Evolutionary conservation across 2,329 filamentous ascomycete species (phyloP).

Genomic region (Pestalotiopsis sp.): DNA sequence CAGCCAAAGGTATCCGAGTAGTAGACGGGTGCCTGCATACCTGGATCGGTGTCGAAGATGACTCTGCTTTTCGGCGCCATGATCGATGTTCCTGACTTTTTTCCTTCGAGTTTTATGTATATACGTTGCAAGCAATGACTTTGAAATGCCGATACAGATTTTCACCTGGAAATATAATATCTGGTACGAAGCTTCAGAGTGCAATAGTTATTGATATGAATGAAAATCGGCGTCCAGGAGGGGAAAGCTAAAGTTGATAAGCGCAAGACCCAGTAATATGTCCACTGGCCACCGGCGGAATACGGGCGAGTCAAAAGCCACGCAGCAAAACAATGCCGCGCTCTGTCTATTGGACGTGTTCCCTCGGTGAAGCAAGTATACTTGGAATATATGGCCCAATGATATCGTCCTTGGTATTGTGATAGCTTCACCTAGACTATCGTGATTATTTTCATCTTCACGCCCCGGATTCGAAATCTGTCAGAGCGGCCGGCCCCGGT

Average conservation of each 20-base stretch:
- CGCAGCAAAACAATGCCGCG: neutral
- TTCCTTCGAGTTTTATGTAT: slow-evolving; percentile 9
- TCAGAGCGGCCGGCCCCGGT: neutral
- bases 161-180: neutral
- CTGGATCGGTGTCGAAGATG: slow-evolving; percentile 94
- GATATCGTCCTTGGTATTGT: neutral
- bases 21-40: slow-evolving; percentile 47
- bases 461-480: neutral
- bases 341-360: neutral
- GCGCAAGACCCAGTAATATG: slow-evolving; percentile 7
- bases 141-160: neutral
- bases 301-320: slow-evolving; percentile 15
- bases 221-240: neutral
- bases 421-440: neutral
- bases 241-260: slow-evolving; percentile 8
- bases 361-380: neutral
- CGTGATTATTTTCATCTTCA: neutral
- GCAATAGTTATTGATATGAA: neutral
- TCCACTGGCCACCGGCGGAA: slow-evolving; percentile 27
- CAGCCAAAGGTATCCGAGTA: slow-evolving; percentile 13
- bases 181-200: neutral
- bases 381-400: neutral
- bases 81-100: slow-evolving; percentile 21
- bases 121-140: neutral
- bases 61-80: slow-evolving; percentile 76